Evolutionary conservation across 345 rosid species (phyloP).

Genomic region (Leavenworthia alabamica): DNA sequence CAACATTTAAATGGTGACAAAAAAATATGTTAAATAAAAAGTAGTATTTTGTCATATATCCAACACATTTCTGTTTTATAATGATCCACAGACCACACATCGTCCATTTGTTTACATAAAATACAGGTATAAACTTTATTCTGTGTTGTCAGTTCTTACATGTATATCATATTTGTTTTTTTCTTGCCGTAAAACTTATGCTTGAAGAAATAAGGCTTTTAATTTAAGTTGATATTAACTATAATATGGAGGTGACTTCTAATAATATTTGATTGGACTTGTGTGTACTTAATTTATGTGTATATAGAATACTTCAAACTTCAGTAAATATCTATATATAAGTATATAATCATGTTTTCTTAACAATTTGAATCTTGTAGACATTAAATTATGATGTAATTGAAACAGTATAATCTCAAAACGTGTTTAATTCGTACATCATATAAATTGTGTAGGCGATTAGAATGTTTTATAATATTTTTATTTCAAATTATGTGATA

Average conservation of each 20-base stretch:
- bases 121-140: neutral
- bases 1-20: neutral
- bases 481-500: slow-evolving; percentile 1
- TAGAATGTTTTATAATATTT: neutral
- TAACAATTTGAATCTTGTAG: neutral
- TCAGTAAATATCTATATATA: neutral
- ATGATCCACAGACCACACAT: neutral
- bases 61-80: neutral
- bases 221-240: neutral
- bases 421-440: neutral
- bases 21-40: neutral
- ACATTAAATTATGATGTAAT: neutral
- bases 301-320: neutral
- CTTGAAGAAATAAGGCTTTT: neutral
- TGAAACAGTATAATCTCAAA: too few species aligned
- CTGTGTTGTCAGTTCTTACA: neutral
- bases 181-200: neutral
- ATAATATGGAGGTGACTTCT: too few species aligned
- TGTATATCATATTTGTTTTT: neutral
- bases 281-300: neutral
- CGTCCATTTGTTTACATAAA: neutral
- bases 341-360: neutral
- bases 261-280: neutral
- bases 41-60: slow-evolving; percentile 14
- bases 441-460: neutral